Conservation (phyloP, 331 rosid species). For the Spiraea crenata region DNA sequence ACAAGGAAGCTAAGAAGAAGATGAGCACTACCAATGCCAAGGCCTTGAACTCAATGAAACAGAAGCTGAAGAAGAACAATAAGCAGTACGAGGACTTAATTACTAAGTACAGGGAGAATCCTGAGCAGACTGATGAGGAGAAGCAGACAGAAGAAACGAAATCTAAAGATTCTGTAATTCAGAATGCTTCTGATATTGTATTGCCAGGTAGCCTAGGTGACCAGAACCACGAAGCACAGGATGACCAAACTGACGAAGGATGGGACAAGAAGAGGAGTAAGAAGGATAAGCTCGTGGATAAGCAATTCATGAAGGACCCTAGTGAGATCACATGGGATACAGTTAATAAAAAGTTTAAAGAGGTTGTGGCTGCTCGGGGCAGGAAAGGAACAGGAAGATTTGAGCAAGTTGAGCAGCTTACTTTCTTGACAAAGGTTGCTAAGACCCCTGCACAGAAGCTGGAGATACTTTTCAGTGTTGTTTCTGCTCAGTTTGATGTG, state of each 20-base stretch:
- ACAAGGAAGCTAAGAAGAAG: slow-evolving; percentile 95
- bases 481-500: slow-evolving; percentile 96
- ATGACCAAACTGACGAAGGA: slow-evolving; percentile 21
- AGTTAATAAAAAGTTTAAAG: slow-evolving; percentile 89
- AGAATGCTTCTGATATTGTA: no score
- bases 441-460: slow-evolving; percentile 98
- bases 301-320: slow-evolving; percentile 82
- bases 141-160: slow-evolving; percentile 33
- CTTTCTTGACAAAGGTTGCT: slow-evolving; percentile 91
- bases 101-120: slow-evolving; percentile 70
- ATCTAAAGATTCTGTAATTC: slow-evolving; percentile 14
- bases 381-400: slow-evolving; percentile 68
- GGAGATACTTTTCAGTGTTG: slow-evolving; percentile 83
- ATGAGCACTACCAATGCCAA: slow-evolving; percentile 98
- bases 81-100: slow-evolving; percentile 82
- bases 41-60: slow-evolving; percentile 97
- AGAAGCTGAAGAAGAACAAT: slow-evolving; percentile 92
- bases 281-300: slow-evolving; percentile 76
- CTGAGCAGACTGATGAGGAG: slow-evolving; percentile 69
- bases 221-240: not conserved
- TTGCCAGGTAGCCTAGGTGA: slow-evolving; percentile 11
- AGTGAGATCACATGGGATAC: slow-evolving; percentile 93
- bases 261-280: slow-evolving; percentile 53
- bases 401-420: slow-evolving; percentile 94
- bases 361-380: slow-evolving; percentile 79